Evolutionary conservation across 2,329 filamentous ascomycete species (phyloP).

Genomic region (Trichoderma sp.): DNA sequence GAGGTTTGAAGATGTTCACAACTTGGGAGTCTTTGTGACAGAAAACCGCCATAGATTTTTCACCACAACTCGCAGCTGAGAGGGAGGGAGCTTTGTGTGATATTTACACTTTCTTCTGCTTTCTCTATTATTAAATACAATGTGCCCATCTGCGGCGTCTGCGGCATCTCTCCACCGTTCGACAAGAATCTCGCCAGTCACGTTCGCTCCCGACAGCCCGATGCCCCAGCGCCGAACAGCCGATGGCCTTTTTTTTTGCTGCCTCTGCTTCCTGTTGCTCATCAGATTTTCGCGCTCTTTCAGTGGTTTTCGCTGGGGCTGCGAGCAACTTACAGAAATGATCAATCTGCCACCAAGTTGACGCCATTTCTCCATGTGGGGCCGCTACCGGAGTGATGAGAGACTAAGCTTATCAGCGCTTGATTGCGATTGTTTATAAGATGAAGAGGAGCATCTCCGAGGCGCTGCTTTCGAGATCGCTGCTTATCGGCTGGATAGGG

Average conservation of each 20-base stretch:
- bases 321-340: background rate
- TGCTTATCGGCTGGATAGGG: background rate
- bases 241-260: conserved; percentile 26
- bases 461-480: background rate
- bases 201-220: conserved; percentile 35
- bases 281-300: background rate
- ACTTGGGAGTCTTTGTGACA: background rate
- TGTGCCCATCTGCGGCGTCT: too few species aligned
- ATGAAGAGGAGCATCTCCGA: background rate
- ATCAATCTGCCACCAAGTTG: conserved; percentile 18
- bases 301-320: background rate
- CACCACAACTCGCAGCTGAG: background rate
- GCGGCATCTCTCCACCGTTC: background rate
- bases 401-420: background rate
- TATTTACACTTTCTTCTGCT: background rate
- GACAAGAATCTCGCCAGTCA: background rate
- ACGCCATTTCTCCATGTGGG: conserved; percentile 13
- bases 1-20: background rate
- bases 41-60: background rate
- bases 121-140: background rate
- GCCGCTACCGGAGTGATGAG: conserved; percentile 11
- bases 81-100: background rate
- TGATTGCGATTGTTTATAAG: background rate
- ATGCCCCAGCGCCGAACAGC: conserved; percentile 52
- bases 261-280: background rate